Evolutionary conservation across 1,284 basidiomycete genomes (phyloP).

Genomic region (Porogramme epimiltina): DNA sequence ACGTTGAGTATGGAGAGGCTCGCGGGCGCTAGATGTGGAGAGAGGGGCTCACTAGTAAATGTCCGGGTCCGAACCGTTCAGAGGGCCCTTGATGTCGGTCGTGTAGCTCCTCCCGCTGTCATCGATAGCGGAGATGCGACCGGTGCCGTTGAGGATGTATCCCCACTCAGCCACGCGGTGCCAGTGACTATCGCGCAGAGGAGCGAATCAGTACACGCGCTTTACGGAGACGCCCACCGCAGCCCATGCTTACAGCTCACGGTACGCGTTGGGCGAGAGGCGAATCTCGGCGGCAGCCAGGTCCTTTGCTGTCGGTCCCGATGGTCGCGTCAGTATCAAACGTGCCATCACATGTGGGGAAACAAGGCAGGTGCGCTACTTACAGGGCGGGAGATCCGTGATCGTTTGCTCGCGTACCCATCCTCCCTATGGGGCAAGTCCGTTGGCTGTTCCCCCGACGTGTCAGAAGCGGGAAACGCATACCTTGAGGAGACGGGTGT

Average conservation of each 20-base stretch:
- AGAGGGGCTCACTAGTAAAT: conserved; percentile 28
- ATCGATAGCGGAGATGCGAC: conserved; percentile 30
- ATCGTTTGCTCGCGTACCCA: conserved; percentile 32
- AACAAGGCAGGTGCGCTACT: conserved; percentile 4
- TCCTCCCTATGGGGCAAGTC: conserved; percentile 20
- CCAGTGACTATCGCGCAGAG: conserved; percentile 24
- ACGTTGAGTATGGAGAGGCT: neutral
- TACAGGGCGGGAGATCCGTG: conserved; percentile 31
- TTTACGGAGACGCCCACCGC: neutral
- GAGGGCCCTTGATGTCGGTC: conserved; percentile 27
- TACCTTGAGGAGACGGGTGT: conserved; percentile 29
- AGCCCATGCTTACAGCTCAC: conserved; percentile 24
- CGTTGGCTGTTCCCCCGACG: neutral
- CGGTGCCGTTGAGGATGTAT: conserved; percentile 29
- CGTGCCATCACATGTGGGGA: conserved; percentile 6
- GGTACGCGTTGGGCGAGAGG: conserved; percentile 37
- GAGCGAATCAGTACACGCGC: conserved; percentile 7
- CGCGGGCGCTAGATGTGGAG: neutral
- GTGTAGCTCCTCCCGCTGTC: conserved; percentile 27
- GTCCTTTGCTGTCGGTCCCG: conserved; percentile 25
- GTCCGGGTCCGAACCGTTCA: conserved; percentile 27
- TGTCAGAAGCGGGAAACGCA: neutral
- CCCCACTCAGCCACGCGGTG: conserved; percentile 34
- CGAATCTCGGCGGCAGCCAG: conserved; percentile 42
- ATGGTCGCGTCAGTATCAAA: conserved; percentile 8